A percentile compares a stretch with the other conserved stretches of the same genome.
Conservation (phyloP, 768 basidiomycete species). For the Phylloporus arenicola region DNA sequence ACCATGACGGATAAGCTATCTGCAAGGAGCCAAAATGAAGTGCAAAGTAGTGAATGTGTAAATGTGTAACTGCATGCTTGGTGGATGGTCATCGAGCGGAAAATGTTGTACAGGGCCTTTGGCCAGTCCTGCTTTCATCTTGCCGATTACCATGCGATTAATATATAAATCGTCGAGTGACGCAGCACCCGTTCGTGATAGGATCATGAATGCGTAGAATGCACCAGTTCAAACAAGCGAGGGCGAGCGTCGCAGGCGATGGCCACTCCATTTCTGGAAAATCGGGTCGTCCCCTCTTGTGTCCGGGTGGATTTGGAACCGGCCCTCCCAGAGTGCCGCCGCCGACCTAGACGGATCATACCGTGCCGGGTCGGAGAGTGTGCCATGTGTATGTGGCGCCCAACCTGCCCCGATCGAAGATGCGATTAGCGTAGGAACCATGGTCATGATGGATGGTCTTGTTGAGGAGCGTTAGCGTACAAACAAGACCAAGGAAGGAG, state of each 20-base stretch:
- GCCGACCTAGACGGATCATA: constrained; percentile 76
- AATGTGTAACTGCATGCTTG: neutral
- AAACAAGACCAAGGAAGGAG: constrained; percentile 8
- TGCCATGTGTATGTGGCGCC: constrained; percentile 49
- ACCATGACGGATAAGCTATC: constrained; percentile 23
- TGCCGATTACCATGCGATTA: constrained; percentile 7
- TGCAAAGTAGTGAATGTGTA: neutral
- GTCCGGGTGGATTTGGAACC: constrained; percentile 83
- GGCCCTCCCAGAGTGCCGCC: constrained; percentile 80
- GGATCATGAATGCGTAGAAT: neutral
- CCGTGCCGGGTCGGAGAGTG: constrained; percentile 69
- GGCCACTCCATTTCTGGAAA: constrained; percentile 30
- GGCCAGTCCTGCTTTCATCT: constrained; percentile 2
- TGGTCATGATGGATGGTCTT: constrained; percentile 68
- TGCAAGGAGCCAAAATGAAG: constrained; percentile 7
- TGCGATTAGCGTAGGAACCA: constrained; percentile 70
- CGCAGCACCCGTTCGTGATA: constrained; percentile 3
- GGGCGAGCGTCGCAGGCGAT: constrained; percentile 11
- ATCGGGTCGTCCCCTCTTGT: constrained; percentile 63
- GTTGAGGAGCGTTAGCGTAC: constrained; percentile 22
- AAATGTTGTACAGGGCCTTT: constrained; percentile 8
- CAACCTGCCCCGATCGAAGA: constrained; percentile 69
- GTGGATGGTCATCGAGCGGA: neutral
- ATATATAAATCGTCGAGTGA: constrained; percentile 10
- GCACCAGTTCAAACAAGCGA: constrained; percentile 14